Evolutionary conservation across 495 filamentous ascomycete species (phyloP).

Genomic region (Hapsidospora chrysogenum): DNA sequence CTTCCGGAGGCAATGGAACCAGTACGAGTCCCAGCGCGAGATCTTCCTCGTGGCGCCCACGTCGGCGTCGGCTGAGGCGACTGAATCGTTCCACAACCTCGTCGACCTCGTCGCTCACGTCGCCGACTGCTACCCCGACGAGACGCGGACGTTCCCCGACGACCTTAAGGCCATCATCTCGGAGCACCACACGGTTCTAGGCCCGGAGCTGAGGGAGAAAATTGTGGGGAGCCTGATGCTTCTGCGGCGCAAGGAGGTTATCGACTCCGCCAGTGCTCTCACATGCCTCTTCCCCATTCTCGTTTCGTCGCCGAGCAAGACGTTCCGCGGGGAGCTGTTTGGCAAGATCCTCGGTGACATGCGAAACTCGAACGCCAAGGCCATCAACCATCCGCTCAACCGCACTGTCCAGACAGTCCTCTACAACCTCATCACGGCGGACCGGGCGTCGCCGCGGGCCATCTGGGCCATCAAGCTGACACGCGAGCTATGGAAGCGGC

Average conservation of each 20-base stretch:
- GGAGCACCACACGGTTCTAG: constrained; percentile 63
- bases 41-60: constrained; percentile 76
- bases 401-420: constrained; percentile 81
- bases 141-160: constrained; percentile 59
- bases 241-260: constrained; percentile 74
- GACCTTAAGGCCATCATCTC: constrained; percentile 67
- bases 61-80: constrained; percentile 53
- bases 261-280: constrained; percentile 67
- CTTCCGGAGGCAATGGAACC: constrained; percentile 73
- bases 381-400: constrained; percentile 82
- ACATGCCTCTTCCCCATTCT: constrained; percentile 89
- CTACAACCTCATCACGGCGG: constrained; percentile 75
- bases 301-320: constrained; percentile 71
- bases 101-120: constrained; percentile 86
- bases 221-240: constrained; percentile 81
- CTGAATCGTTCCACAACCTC: constrained; percentile 67
- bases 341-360: constrained; percentile 86
- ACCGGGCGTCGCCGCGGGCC: constrained; percentile 67
- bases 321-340: constrained; percentile 66
- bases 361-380: constrained; percentile 64
- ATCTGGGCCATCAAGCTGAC: constrained; percentile 77
- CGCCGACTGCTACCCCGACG: constrained; percentile 77
- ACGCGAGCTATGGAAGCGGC: constrained; percentile 23
- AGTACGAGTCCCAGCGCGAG: constrained; percentile 80
- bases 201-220: constrained; percentile 78